These are phyloP conservation scores for Epichloe coenophiala DNA, from an alignment of 2,329 filamentous ascomycete species.

Conservation along the genomic window DNA sequence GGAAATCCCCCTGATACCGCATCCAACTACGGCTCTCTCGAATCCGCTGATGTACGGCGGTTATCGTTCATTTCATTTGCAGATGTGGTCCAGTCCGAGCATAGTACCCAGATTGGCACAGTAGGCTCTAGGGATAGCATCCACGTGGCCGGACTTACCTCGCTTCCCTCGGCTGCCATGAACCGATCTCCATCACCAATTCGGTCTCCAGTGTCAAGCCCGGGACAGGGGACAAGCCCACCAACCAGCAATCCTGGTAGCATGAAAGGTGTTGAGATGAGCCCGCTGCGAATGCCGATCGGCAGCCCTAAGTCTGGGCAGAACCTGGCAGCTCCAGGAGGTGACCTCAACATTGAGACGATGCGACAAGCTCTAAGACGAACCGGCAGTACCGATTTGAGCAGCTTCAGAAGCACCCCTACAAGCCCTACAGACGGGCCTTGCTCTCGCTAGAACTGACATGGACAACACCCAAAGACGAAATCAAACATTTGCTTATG, in stretches of 20 bases:
- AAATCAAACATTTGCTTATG: background rate
- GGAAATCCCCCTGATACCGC: constrained; percentile 41
- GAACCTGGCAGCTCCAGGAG: constrained; percentile 30
- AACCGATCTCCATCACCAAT: constrained; percentile 71
- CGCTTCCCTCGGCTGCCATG: constrained; percentile 34
- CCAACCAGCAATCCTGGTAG: constrained; percentile 65
- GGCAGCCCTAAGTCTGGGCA: constrained; percentile 49
- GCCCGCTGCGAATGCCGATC: constrained; percentile 44
- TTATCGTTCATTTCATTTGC: constrained; percentile 95
- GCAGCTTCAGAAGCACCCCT: constrained; percentile 39
- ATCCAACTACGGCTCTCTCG: constrained; percentile 65
- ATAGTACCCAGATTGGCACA: constrained; percentile 41
- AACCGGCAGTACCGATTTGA: constrained; percentile 72
- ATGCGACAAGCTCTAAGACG: constrained; percentile 81
- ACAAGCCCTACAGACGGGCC: constrained; percentile 40
- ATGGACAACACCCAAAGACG: background rate
- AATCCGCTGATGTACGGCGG: constrained; percentile 62
- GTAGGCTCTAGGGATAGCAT: constrained; percentile 53
- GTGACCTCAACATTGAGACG: constrained; percentile 78
- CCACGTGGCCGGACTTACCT: constrained; percentile 54
- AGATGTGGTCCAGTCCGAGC: constrained; percentile 81
- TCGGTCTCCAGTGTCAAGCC: constrained; percentile 64
- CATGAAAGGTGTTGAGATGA: constrained; percentile 60
- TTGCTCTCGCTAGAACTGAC: constrained; percentile 13
- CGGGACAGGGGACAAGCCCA: constrained; percentile 53